Conservation (phyloP, 2,329 filamentous ascomycete species). For the Penicillium sp. region DNA sequence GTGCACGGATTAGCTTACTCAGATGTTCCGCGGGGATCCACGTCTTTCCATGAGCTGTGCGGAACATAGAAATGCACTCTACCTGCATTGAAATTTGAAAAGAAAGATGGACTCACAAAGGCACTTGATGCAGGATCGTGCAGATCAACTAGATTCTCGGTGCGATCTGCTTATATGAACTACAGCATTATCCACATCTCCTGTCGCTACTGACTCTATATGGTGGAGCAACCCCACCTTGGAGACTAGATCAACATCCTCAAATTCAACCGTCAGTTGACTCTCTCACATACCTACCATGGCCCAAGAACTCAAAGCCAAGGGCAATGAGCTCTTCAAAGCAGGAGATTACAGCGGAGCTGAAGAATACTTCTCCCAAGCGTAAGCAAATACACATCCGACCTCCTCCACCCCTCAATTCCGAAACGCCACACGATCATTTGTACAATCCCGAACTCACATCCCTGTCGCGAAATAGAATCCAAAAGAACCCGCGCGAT, state of each 20-base stretch:
- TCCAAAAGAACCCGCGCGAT: constrained; percentile 73
- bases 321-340: constrained; percentile 47
- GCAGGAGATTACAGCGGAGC: constrained; percentile 44
- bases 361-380: constrained; percentile 47
- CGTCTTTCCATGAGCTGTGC: constrained; percentile 29
- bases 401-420: neutral
- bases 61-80: neutral
- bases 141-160: neutral
- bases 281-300: constrained; percentile 19
- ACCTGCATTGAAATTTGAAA: no score
- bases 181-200: constrained; percentile 4
- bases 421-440: neutral
- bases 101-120: neutral
- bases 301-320: constrained; percentile 42
- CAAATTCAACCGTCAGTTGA: neutral
- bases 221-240: constrained; percentile 22
- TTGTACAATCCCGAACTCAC: neutral
- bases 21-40: constrained; percentile 36
- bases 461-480: constrained; percentile 48
- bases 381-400: constrained; percentile 30
- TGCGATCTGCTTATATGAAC: neutral
- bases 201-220: constrained; percentile 6
- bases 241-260: constrained; percentile 21
- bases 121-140: neutral
- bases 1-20: constrained; percentile 22